Evolutionary conservation across 176 grass and related monocot species (phyloP), one percentile per base, ranked within the genome.

Genomic region (Raddia guianensis): DNA sequence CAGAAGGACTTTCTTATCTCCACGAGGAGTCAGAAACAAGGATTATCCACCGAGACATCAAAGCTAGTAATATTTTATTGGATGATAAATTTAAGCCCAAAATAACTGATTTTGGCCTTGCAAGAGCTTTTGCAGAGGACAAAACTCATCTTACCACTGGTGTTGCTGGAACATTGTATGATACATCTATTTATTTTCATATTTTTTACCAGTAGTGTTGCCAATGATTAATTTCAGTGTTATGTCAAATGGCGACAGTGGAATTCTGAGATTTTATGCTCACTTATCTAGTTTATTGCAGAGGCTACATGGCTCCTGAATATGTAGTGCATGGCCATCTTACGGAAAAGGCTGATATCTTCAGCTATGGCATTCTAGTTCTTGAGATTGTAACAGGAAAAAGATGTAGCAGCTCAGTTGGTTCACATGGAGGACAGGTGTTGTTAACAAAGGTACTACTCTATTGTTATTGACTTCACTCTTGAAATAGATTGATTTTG

Each of bases 241-340:
- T 27, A 49, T 44, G 21, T 49, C 27, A 33, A 72, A 66, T 42
- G 49, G 27, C 4, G 51, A 60, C 55, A n/a, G 4, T 10, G 21
- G 43, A 49, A 60, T 46, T 52, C 49, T 4, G 9, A 73, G 18
- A 34, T 79, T 42, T 47, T 85, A 40, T 57, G 66, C 49, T 89
- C 46, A 80, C 54, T 75, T 14, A 72, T 33, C 66, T 35, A 72
- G 48, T 73, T 90, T 85, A 6, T 58, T 91, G 82, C 86, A 97
- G 93, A 82, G 93, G 93, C 69, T 97, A 97, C 79, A 89, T 97
- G 90, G 91, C 93, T 82, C 93, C 93, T 77, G 91, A 97, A 82
- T 97, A 93, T 66, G 57, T 97, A 16, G 88, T 91, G 49, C 88
- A 93, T 55, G 93, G 93, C 8, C 93, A 97, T 83, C 83, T 97